Evolutionary conservation across 768 basidiomycete species (phyloP).

Genomic region (Mrakia hoshinonis): DNA sequence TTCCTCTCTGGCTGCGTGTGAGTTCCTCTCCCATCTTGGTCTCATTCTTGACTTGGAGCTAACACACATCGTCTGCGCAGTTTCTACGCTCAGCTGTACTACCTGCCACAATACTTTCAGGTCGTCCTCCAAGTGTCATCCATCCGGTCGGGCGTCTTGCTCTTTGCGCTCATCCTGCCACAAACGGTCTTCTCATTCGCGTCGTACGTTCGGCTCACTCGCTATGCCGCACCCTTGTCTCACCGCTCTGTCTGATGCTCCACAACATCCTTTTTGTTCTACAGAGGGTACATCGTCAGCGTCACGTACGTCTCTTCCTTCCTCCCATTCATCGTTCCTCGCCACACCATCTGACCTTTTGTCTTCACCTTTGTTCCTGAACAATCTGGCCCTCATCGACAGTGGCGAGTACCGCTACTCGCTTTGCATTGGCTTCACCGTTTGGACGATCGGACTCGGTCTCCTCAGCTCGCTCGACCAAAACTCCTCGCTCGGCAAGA

Average conservation of each 20-base stretch:
- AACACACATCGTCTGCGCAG: not conserved
- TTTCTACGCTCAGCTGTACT: slow-evolving; percentile 51
- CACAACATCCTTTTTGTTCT: not conserved
- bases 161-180: slow-evolving; percentile 60
- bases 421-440: slow-evolving; percentile 55
- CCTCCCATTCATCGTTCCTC: too few relatives aligned
- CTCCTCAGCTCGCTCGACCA: slow-evolving; percentile 57
- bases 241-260: too few relatives aligned
- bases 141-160: slow-evolving; percentile 55
- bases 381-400: too few relatives aligned
- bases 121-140: slow-evolving; percentile 60
- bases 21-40: not conserved
- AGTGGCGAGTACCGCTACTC: slow-evolving; percentile 49
- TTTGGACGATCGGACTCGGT: slow-evolving; percentile 65
- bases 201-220: slow-evolving; percentile 34
- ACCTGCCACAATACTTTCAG: slow-evolving; percentile 23
- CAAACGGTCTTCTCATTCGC: slow-evolving; percentile 42
- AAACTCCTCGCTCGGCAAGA: slow-evolving; percentile 46
- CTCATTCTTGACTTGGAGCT: slow-evolving; percentile 29
- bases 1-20: slow-evolving; percentile 50
- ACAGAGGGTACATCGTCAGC: too few relatives aligned
- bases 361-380: not conserved
- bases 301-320: too few relatives aligned
- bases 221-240: too few relatives aligned
- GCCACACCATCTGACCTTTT: too few relatives aligned